Evolutionary conservation across 108 stramenopile species (phyloP), one percentile per base, ranked within the genome.

Genomic region (Fistulifera solaris): DNA sequence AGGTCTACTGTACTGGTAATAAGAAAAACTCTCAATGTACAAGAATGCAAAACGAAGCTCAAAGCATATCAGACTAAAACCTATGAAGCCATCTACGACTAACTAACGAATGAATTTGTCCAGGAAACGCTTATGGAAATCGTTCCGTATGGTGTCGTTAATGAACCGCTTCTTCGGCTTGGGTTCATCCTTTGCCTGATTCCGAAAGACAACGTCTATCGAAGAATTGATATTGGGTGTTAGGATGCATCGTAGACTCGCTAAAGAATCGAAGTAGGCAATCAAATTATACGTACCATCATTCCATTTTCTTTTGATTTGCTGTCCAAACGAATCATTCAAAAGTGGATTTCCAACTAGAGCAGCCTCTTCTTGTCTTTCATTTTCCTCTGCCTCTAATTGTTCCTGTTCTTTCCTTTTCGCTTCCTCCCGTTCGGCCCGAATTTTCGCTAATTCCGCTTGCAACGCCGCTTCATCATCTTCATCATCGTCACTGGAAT

Each of bases 111-210:
- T 89, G 61, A 91, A 98, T 66, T 94, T 95, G 68, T 89, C 88
- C 69, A 98, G 57, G 61, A 98, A 98, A 41, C 87, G 58, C 61
- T 92, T 85, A 70, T 98, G 96, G 58, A 98, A 98, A 58, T 98
- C 96, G 73, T 90, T 94, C 23, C 96, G 74, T 18, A 98, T 76
- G 14, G 96, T 98, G 62, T 98, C 96, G 65, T 98, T 98, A 65
- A 98, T 94, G 67, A 98, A 98, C 46, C 94, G 66, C 68, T 93
- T 92, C 45, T 89, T 78, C 56, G 78, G 66, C 52, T 84, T 78
- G 8, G 91, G 93, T 71, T 94, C 94, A 13, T 72, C 78, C 59
- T 76, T 78, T 12, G 94, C 93, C 71, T 98, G 96, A 62, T 95
- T 93, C 23, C 94, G 85, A 77, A 98, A 98, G 35, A 98, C 94